Percentiles rank a stretch among this genome's conserved stretches.
These are phyloP conservation scores for Lactifluus subvellereus DNA, from an alignment of 768 basidiomycete genomes.

Conservation along the genomic window DNA sequence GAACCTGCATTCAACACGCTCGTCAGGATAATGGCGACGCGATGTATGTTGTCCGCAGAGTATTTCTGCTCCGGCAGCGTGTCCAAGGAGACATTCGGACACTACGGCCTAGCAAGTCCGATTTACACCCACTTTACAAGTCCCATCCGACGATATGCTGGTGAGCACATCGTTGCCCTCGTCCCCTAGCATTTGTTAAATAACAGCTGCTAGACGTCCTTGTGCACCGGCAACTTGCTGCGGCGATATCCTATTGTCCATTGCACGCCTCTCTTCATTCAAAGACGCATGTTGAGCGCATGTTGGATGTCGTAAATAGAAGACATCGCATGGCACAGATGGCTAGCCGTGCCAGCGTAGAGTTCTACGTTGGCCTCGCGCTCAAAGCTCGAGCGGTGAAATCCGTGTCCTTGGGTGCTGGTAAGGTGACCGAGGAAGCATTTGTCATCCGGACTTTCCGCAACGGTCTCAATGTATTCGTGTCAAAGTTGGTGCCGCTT, in stretches of 20 bases:
- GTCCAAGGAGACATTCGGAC: constrained; percentile 84
- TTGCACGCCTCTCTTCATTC: constrained; percentile 87
- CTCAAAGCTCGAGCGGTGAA: constrained; percentile 61
- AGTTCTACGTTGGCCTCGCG: constrained; percentile 95
- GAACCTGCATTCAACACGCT: constrained; percentile 95
- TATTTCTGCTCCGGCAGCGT: constrained; percentile 98
- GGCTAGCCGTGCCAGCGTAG: constrained; percentile 93
- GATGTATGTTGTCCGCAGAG: constrained; percentile 97
- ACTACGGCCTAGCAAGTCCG: constrained; percentile 94
- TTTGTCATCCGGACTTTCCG: constrained; percentile 92
- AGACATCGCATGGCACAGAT: constrained; percentile 96
- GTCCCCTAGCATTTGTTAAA: not conserved
- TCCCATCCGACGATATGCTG: constrained; percentile 94
- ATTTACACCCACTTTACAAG: constrained; percentile 99
- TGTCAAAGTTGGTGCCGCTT: constrained; percentile 65
- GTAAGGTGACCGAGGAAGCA: constrained; percentile 67
- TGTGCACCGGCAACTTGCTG: constrained; percentile 87
- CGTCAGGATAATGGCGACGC: constrained; percentile 97
- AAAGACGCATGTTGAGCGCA: constrained; percentile 79
- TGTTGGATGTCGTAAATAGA: constrained; percentile 81
- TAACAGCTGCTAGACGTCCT: constrained; percentile 60
- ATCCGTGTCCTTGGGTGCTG: constrained; percentile 27
- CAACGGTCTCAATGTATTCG: constrained; percentile 96
- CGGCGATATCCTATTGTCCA: constrained; percentile 77
- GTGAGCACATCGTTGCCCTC: constrained; percentile 36